Conservation (phyloP, 768 basidiomycete genomes). For the Kwoniella mangroviensis region DNA sequence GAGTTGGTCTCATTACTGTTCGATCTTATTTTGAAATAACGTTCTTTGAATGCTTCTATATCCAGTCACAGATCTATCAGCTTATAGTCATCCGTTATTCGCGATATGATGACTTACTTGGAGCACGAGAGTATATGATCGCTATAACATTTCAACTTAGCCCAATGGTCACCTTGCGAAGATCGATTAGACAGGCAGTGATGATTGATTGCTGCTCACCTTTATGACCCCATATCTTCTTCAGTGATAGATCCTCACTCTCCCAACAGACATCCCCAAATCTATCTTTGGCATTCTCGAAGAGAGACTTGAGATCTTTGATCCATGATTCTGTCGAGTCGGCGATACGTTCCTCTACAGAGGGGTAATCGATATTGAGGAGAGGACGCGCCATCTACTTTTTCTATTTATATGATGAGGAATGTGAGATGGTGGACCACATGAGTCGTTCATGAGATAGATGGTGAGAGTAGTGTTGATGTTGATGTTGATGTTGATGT, state of each 20-base stretch:
- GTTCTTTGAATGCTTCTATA: constrained; percentile 72
- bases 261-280: constrained; percentile 97
- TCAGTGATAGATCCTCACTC: constrained; percentile 18
- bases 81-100: no score
- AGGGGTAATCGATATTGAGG: constrained; percentile 25
- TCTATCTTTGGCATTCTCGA: constrained; percentile 80
- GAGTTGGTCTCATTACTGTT: constrained; percentile 63
- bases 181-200: constrained; percentile 1
- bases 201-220: constrained; percentile 63
- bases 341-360: constrained; percentile 36
- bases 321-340: constrained; percentile 76
- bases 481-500: no score
- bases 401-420: neutral
- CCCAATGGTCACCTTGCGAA: neutral
- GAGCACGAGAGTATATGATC: constrained; percentile 91
- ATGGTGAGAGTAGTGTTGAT: no score
- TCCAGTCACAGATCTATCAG: no score
- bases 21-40: constrained; percentile 70
- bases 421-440: neutral
- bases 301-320: constrained; percentile 74
- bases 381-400: neutral
- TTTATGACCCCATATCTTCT: constrained; percentile 86
- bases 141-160: constrained; percentile 59
- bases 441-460: neutral
- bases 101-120: constrained; percentile 67